Base-by-base conservation (phyloP, 176 grass and related monocot species). In the Thalia dealbata region DNA sequence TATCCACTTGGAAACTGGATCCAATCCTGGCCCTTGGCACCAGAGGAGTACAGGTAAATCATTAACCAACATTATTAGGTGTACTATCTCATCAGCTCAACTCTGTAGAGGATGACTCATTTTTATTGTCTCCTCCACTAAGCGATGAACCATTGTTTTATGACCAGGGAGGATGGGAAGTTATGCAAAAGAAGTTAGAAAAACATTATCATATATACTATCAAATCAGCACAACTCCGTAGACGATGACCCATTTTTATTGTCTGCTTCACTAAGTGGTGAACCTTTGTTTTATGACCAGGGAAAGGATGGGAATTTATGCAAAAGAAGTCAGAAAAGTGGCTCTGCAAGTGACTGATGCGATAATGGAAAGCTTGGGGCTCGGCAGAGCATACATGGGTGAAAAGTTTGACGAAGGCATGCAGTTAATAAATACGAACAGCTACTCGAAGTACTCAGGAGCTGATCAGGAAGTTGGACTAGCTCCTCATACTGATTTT, bases 401-500 rank as follows among this genome's bases (percentile, higher is more conserved):
- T 21, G 82, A 90, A 6, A 88, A 96, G 42, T 67, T 96, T 32
- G 76, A 64, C 1, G 82, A 52, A 15, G 92, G 86, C 18, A 23
- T 92, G 72, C 84, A 96, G 83, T 56, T 96, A 21, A 48, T 92
- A 50, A 84, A 82, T 0, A 23, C 91, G 13, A 92, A 92, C 72
- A 73, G 64, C 75, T 96, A 96, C 76, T 82, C 86, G 0, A 73
- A 82, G 74, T 55, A 44, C 0, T 85, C 76, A 22, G 64, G 82
- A 58, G 25, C 61, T 11, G 76, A 67, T 25, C 68, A 75, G 19
- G 61, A 45, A 52, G 43, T 92, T 16, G 87, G 86, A 52, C 27
- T 96, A 77, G 78, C 80, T 24, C 62, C 86, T n/a, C 92, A 92
- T 42, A 81, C 92, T 1, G 92, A 96, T 41, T 86, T 82, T 3